Conservation (phyloP, 2,329 filamentous ascomycete genomes). For the Talaromyces sp. region DNA sequence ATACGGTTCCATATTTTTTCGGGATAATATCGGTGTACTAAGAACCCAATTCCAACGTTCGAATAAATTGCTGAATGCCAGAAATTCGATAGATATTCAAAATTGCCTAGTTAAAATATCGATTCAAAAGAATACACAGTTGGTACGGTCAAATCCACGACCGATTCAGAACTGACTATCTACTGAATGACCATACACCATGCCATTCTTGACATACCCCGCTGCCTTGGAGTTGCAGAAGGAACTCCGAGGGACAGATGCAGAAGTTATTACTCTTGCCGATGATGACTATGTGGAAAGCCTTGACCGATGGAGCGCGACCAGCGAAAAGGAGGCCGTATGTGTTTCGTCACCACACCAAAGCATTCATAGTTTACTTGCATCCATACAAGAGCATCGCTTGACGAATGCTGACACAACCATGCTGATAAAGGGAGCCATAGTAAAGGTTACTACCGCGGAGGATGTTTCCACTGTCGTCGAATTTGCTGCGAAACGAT, state of each 20-base stretch:
- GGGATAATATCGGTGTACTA: not conserved
- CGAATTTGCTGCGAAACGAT: slow-evolving; percentile 14
- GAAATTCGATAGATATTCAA: not conserved
- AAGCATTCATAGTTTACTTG: not conserved
- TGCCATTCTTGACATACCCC: slow-evolving; percentile 8
- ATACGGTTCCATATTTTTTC: slow-evolving; percentile 1
- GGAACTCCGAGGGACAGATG: slow-evolving; percentile 1
- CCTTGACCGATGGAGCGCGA: slow-evolving; percentile 4
- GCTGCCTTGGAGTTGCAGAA: not conserved
- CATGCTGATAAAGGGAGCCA: slow-evolving; percentile 5
- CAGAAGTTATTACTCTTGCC: slow-evolving; percentile 1
- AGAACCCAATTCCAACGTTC: not conserved
- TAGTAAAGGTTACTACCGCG: slow-evolving; percentile 2
- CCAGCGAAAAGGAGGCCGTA: slow-evolving; percentile 6
- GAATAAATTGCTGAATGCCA: not conserved
- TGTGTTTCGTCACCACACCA: slow-evolving; percentile 1
- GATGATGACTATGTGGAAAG: slow-evolving; percentile 2
- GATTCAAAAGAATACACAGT: not conserved
- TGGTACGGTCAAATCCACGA: not conserved
- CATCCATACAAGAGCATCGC: not conserved
- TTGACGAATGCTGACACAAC: slow-evolving; percentile 2
- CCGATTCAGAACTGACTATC: not conserved
- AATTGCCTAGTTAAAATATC: not conserved
- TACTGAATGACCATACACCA: not conserved
- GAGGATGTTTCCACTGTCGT: slow-evolving; percentile 7